Base-by-base conservation (phyloP, 352 stramenopile species). In the Phytophthora foliorum region DNA sequence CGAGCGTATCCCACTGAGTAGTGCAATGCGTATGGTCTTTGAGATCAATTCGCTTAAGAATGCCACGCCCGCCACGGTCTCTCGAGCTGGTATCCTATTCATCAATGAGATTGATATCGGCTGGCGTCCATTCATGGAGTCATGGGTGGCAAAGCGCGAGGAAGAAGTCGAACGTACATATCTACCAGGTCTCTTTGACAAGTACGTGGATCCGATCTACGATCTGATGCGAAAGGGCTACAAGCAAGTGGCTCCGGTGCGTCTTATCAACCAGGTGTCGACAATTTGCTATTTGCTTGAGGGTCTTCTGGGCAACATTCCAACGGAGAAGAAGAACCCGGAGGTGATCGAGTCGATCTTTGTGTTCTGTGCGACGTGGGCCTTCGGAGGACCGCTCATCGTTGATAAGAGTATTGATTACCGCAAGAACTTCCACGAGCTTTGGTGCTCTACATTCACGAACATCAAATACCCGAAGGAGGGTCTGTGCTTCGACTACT, bases 201-300 rank as follows among this genome's bases (percentile, higher is more conserved):
- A 98, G 57, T 99, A 99, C 63, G 88, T 99, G 41, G 96, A 99
- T 42, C 75, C 91, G 1, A 97, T 97, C 27, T 94, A 92, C 44
- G 95, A 98, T 51, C 86, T 98, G 54, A 98, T 97, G 77, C 89
- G 96, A 10, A 98, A 98, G 50, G 89, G 89, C 3, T 99, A 97
- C 82, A 99, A 99, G 57, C 92, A 99, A 64, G 93, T 98, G 19
- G 97, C 95, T 1, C 91, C 91, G 3, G 82, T 99, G 38, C 86
- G 94, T 9, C 71, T 99, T 21, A 98, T 99, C 69, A 97, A 98
- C 81, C 97, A 98, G 69, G 95, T 99, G 9, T 97, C 91, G 31
- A 99, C 96, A 2, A 89, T 99, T 24, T 97, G 98, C 59, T 99
- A 99, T 70, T 77, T 99, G 27, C 79, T 99, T 6, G 97, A 99